Conservation (phyloP, 2,329 filamentous ascomycete genomes). For the Botrytis pseudocinerea region DNA sequence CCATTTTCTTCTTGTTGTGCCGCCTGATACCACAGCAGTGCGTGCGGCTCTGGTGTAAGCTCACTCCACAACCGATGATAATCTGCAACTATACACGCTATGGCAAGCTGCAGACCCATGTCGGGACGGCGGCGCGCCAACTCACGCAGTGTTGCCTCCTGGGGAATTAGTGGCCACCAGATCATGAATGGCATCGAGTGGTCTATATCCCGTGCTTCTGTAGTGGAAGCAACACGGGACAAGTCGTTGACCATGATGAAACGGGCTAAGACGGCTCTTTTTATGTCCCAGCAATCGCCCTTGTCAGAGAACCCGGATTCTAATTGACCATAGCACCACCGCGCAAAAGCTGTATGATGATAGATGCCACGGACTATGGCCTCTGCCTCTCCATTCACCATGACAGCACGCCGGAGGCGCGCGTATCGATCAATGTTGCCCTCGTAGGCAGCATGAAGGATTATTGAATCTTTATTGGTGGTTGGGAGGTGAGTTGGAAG, state of each 20-base stretch:
- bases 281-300: too few species aligned
- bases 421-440: neutral
- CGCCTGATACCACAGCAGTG: neutral
- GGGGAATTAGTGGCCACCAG: neutral
- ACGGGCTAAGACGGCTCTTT: neutral
- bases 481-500: neutral
- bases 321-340: neutral
- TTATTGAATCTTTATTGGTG: neutral
- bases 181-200: neutral
- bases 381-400: neutral
- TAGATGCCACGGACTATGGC: neutral
- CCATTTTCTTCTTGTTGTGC: too few species aligned
- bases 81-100: neutral
- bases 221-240: neutral
- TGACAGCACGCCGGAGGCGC: neutral
- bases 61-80: neutral
- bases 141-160: neutral
- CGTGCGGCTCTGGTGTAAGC: neutral
- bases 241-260: slow-evolving; percentile 4
- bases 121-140: neutral
- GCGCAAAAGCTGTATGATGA: neutral
- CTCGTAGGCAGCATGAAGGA: neutral
- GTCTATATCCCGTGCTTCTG: neutral
- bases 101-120: neutral
- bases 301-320: too few species aligned